These are phyloP conservation scores for Candida ficus DNA, from an alignment of 805 yeast genomes.

Conservation along the genomic window DNA sequence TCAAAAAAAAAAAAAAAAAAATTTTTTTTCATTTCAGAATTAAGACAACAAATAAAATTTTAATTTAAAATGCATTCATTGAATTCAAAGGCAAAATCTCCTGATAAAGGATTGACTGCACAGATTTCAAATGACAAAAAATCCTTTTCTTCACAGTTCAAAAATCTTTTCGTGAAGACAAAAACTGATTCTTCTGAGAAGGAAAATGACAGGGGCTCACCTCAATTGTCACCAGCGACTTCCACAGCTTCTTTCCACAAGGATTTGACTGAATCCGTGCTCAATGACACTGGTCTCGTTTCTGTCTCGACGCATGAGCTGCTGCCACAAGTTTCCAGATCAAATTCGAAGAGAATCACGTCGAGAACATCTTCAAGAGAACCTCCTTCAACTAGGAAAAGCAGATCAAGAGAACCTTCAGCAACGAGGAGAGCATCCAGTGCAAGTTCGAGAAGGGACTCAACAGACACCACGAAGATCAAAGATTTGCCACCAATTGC, in stretches of 20 bases:
- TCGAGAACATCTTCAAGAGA: background rate
- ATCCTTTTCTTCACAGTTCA: conserved; percentile 18
- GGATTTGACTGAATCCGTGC: no score
- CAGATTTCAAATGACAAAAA: background rate
- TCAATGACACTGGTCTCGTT: background rate
- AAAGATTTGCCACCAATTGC: conserved; percentile 1
- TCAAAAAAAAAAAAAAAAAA: no score
- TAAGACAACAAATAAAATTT: no score
- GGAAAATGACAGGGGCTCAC: no score
- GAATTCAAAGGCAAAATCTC: background rate
- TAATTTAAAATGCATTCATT: background rate
- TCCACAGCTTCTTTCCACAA: no score
- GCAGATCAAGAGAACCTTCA: conserved; percentile 3
- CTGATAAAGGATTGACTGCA: background rate
- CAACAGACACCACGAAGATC: background rate
- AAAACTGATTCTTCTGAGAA: no score
- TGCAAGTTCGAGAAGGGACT: conserved; percentile 2
- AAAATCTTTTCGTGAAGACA: conserved; percentile 19
- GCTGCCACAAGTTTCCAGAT: background rate
- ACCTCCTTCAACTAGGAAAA: background rate
- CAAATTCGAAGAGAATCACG: conserved; percentile 3
- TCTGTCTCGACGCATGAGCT: background rate
- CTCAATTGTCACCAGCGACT: conserved; percentile 3
- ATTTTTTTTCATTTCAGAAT: no score
- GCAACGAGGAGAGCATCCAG: conserved; percentile 4